These are phyloP conservation scores for Tetraselmis striata DNA, from an alignment of 139 green algal species.

Conservation along the genomic window DNA sequence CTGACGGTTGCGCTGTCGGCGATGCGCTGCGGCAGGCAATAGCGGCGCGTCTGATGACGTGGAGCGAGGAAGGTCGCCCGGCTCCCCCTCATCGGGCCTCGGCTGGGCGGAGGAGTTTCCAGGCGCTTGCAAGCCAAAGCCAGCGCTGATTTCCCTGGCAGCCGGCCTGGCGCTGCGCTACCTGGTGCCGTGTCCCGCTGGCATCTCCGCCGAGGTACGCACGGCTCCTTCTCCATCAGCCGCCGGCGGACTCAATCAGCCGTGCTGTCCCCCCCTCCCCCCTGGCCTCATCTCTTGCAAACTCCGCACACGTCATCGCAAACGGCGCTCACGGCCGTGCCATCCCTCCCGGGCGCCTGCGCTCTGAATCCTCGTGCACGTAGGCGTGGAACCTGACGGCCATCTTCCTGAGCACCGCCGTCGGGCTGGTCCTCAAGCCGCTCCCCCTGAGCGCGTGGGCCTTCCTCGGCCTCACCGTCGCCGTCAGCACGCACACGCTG, in stretches of 20 bases:
- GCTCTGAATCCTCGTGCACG: too few species aligned
- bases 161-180: constrained; percentile 1
- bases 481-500: constrained; percentile 9
- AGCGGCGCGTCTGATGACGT: too few species aligned
- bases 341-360: too few species aligned
- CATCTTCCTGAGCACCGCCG: constrained; percentile 18
- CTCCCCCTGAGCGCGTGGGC: constrained; percentile 13
- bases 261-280: neutral
- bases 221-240: too few species aligned
- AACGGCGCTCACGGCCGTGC: too few species aligned
- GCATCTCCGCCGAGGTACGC: neutral
- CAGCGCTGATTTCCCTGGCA: neutral
- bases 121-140: neutral
- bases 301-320: neutral
- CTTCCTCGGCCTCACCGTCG: constrained; percentile 12
- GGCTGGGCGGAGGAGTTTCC: neutral
- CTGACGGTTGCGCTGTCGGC: too few species aligned
- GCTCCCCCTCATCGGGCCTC: too few species aligned
- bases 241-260: neutral
- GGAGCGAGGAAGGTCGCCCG: too few species aligned
- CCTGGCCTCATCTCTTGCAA: neutral
- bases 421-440: constrained; percentile 7
- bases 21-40: too few species aligned
- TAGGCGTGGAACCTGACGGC: constrained; percentile 15
- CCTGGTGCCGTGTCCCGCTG: neutral